phyloP scores from a whole-genome alignment of 805 yeast genomes.

The Candida silvicultrix region DNA sequence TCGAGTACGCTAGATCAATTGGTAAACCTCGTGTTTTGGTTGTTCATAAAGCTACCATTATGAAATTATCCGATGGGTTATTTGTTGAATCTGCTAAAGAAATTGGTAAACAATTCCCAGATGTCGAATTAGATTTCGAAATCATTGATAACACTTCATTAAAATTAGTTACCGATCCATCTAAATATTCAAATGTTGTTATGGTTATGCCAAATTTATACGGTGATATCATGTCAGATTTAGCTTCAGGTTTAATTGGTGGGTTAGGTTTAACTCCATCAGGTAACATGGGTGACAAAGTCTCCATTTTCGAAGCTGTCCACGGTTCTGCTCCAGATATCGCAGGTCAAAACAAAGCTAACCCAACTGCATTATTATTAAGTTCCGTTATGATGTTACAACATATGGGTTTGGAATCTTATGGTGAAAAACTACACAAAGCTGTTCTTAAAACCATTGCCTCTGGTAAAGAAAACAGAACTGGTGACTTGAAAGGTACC shows the following conservation, averaged over 20 bases:
- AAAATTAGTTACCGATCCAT: constrained; percentile 83
- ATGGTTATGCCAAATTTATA: constrained; percentile 98
- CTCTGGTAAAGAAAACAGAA: constrained; percentile 92
- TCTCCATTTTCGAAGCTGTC: constrained; percentile 97
- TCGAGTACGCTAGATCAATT: constrained; percentile 88
- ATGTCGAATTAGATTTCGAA: constrained; percentile 75
- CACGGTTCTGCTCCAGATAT: constrained; percentile 99
- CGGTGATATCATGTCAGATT: constrained; percentile 98
- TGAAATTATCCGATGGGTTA: constrained; percentile 97
- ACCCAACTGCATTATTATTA: constrained; percentile 95
- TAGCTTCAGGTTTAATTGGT: constrained; percentile 96
- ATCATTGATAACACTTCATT: constrained; percentile 93
- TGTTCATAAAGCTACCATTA: constrained; percentile 97
- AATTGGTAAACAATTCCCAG: constrained; percentile 88
- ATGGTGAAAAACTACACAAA: constrained; percentile 79
- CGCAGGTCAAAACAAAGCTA: constrained; percentile 97
- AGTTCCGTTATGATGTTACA: constrained; percentile 99
- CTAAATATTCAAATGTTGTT: constrained; percentile 78
- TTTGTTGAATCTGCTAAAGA: constrained; percentile 90
- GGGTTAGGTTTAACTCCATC: constrained; percentile 99
- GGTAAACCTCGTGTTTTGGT: constrained; percentile 85
- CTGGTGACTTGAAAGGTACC: constrained; percentile 91
- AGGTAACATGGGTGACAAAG: constrained; percentile 98
- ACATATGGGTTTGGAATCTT: constrained; percentile 85
- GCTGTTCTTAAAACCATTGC: constrained; percentile 89